phyloP scores from a whole-genome alignment of 768 basidiomycete genomes.

The Mycena filopes region DNA sequence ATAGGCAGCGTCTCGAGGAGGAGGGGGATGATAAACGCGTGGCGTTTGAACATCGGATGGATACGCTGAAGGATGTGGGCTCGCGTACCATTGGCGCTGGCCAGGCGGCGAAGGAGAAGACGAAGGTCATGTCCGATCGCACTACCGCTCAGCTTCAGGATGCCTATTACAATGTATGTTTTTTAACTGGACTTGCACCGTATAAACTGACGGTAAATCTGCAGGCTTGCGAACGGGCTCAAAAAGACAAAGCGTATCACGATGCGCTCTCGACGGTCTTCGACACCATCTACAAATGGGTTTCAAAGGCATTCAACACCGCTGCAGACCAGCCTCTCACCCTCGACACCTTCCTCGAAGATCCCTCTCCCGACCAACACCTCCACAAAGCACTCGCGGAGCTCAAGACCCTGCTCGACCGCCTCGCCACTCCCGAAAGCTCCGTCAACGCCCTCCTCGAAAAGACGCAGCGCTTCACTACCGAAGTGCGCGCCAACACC shows the following conservation, averaged over 20 bases:
- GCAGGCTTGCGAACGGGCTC: constrained; percentile 72
- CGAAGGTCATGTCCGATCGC: constrained; percentile 56
- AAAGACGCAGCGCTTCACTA: constrained; percentile 34
- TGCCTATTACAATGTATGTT: constrained; percentile 61
- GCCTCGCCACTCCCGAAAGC: constrained; percentile 53
- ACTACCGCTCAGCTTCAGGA: constrained; percentile 54
- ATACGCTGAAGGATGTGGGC: constrained; percentile 67
- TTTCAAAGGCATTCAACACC: constrained; percentile 60
- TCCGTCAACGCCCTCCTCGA: constrained; percentile 61
- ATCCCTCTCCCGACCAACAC: constrained; percentile 73
- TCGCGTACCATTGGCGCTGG: constrained; percentile 63
- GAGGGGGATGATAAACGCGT: constrained; percentile 59
- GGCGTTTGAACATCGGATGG: constrained; percentile 74
- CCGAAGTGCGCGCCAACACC: constrained; percentile 37
- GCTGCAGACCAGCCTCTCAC: constrained; percentile 55
- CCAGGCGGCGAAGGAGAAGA: constrained; percentile 53
- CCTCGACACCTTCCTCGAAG: constrained; percentile 66
- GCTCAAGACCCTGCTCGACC: constrained; percentile 60
- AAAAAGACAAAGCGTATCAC: constrained; percentile 67
- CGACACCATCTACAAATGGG: constrained; percentile 63
- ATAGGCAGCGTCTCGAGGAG: constrained; percentile 57
- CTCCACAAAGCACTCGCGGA: constrained; percentile 61
- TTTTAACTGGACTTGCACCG: too few species aligned
- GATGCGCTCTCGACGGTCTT: constrained; percentile 68
- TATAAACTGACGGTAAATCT: too few species aligned